phyloP scores from a whole-genome alignment of 1,139 yeast genomes.

The Yamadazyma blattariae region DNA sequence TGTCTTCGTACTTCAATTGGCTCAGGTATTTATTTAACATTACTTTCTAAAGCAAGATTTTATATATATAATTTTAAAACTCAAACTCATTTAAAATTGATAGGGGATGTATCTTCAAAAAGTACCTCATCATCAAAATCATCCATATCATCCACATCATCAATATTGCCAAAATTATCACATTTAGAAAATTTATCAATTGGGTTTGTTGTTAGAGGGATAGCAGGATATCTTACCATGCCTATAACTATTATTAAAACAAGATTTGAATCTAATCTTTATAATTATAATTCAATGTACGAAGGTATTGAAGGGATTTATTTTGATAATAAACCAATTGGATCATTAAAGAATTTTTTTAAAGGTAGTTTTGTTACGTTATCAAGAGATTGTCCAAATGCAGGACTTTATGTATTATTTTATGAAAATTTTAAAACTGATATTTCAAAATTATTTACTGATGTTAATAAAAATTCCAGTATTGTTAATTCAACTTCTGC shows the following conservation, averaged over 20 bases:
- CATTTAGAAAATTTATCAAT: slow-evolving; percentile 67
- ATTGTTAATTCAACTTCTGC: slow-evolving; percentile 71
- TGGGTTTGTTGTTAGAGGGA: slow-evolving; percentile 78
- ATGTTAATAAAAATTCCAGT: slow-evolving; percentile 35
- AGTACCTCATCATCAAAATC: slow-evolving; percentile 7
- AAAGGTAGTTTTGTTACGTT: slow-evolving; percentile 86
- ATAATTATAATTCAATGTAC: slow-evolving; percentile 61
- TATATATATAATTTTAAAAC: slow-evolving; percentile 39
- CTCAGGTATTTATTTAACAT: slow-evolving; percentile 79
- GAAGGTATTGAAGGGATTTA: slow-evolving; percentile 65
- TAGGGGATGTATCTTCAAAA: too few relatives aligned
- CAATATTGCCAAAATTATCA: slow-evolving; percentile 64
- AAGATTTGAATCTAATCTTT: slow-evolving; percentile 77
- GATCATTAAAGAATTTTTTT: slow-evolving; percentile 64
- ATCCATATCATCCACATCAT: slow-evolving; percentile 17
- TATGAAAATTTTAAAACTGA: slow-evolving; percentile 69
- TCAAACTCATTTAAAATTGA: slow-evolving; percentile 2
- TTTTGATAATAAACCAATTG: slow-evolving; percentile 25
- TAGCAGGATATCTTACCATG: slow-evolving; percentile 90
- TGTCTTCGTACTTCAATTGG: slow-evolving; percentile 89
- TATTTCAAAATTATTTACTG: slow-evolving; percentile 19
- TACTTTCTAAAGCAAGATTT: slow-evolving; percentile 61
- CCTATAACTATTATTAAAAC: slow-evolving; percentile 95
- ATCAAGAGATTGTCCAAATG: slow-evolving; percentile 92
- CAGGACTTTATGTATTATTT: slow-evolving; percentile 84